Percentiles rank a stretch among this genome's conserved stretches.
Evolutionary conservation across 352 stramenopile species (phyloP).

Genomic region (Phytophthora parvispora): DNA sequence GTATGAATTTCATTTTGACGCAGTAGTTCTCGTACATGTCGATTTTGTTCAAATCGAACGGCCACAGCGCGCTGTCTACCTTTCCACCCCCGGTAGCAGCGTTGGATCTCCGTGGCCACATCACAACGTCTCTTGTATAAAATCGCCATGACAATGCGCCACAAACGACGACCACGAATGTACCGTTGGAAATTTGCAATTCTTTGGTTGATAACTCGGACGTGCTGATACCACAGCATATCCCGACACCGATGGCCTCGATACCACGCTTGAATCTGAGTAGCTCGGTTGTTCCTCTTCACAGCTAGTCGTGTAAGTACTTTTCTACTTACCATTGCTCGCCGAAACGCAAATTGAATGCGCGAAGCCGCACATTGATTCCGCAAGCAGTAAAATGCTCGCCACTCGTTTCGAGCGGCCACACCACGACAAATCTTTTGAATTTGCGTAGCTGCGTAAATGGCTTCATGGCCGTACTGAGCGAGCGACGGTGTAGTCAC

Average conservation of each 20-base stretch:
- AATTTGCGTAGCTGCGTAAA: slow-evolving; percentile 68
- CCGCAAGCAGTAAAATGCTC: slow-evolving; percentile 46
- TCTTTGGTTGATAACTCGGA: slow-evolving; percentile 36
- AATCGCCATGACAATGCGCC: slow-evolving; percentile 49
- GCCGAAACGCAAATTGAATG: slow-evolving; percentile 54
- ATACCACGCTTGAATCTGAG: slow-evolving; percentile 59
- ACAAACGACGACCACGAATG: slow-evolving; percentile 54
- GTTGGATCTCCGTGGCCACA: slow-evolving; percentile 45
- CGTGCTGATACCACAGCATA: slow-evolving; percentile 25
- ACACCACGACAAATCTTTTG: slow-evolving; percentile 61
- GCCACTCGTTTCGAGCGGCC: slow-evolving; percentile 38
- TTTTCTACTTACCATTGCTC: slow-evolving; percentile 28
- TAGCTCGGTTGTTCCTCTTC: slow-evolving; percentile 34
- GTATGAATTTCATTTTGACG: slow-evolving; percentile 30
- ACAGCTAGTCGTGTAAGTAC: slow-evolving; percentile 26
- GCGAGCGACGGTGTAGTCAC: neutral
- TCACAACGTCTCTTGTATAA: slow-evolving; percentile 39
- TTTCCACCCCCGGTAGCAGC: slow-evolving; percentile 48
- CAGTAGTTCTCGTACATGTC: slow-evolving; percentile 38
- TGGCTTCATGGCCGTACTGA: slow-evolving; percentile 58
- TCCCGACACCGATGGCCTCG: slow-evolving; percentile 44
- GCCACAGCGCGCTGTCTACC: slow-evolving; percentile 31
- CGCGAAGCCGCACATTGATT: slow-evolving; percentile 41
- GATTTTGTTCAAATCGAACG: slow-evolving; percentile 53
- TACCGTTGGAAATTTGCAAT: slow-evolving; percentile 55